A percentile compares a stretch with the other conserved stretches of the same genome.
Evolutionary conservation across 495 filamentous ascomycete species (phyloP).

Genomic region (Aspergillus conjunctus): DNA sequence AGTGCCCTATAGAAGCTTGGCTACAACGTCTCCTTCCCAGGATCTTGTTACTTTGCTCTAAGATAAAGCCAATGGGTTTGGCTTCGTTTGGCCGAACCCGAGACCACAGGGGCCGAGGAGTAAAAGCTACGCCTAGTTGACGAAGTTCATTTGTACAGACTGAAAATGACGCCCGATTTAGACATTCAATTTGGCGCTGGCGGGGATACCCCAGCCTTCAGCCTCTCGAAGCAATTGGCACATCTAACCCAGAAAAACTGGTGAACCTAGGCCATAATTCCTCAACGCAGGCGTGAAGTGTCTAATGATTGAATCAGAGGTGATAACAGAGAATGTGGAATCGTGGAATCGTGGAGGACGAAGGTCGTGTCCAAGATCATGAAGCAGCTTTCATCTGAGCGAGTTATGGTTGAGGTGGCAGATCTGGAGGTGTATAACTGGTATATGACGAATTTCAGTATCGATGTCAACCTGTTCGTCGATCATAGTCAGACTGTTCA

Average conservation of each 20-base stretch:
- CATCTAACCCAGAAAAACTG: slow-evolving; percentile 54
- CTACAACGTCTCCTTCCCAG: slow-evolving; percentile 19
- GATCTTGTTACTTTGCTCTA: slow-evolving; percentile 47
- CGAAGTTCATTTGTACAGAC: slow-evolving; percentile 51
- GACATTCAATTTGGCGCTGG: slow-evolving; percentile 64
- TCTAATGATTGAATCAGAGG: slow-evolving; percentile 65
- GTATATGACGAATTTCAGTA: slow-evolving; percentile 61
- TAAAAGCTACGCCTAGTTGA: slow-evolving; percentile 56
- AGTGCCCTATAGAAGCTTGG: slow-evolving; percentile 22
- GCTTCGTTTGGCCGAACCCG: slow-evolving; percentile 56
- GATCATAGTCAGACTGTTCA: slow-evolving; percentile 65
- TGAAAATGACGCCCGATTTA: slow-evolving; percentile 61
- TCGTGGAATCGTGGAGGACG: slow-evolving; percentile 59
- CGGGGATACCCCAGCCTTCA: slow-evolving; percentile 54
- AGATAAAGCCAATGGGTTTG: slow-evolving; percentile 54
- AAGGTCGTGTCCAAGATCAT: slow-evolving; percentile 59
- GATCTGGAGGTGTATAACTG: slow-evolving; percentile 61
- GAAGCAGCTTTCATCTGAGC: slow-evolving; percentile 54
- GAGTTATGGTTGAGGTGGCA: slow-evolving; percentile 65
- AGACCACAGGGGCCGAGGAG: slow-evolving; percentile 51
- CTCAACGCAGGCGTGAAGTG: slow-evolving; percentile 58
- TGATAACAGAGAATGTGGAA: slow-evolving; percentile 61
- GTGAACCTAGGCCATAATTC: slow-evolving; percentile 54
- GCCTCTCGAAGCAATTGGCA: slow-evolving; percentile 53
- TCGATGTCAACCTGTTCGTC: slow-evolving; percentile 62